Conservation (phyloP, 2,329 filamentous ascomycete genomes). For the Bipolaris zeicola region DNA sequence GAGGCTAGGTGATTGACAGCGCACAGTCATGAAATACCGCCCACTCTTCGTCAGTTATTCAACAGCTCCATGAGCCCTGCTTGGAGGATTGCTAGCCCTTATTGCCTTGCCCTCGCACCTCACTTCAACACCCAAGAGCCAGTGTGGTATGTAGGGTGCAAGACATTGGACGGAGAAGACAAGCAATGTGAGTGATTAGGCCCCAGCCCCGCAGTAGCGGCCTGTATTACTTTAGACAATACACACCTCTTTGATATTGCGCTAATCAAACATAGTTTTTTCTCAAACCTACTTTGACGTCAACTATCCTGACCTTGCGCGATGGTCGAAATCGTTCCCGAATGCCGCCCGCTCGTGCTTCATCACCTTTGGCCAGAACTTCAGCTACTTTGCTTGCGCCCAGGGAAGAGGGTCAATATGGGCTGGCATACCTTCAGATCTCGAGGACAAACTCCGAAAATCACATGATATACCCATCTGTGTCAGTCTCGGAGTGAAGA, state of each 20-base stretch:
- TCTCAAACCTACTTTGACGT: conserved; percentile 39
- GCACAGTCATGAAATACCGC: conserved; percentile 41
- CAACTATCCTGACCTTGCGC: conserved; percentile 39
- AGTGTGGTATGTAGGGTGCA: conserved; percentile 44
- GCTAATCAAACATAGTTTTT: conserved; percentile 35
- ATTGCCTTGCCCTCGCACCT: conserved; percentile 43
- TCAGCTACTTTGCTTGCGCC: conserved; percentile 41
- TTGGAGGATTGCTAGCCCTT: conserved; percentile 43
- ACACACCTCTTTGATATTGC: background rate
- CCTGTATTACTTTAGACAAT: background rate
- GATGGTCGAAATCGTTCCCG: conserved; percentile 37
- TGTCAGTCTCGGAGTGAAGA: conserved; percentile 37
- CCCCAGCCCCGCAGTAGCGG: conserved; percentile 12
- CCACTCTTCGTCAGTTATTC: conserved; percentile 43
- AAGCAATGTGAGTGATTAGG: conserved; percentile 42
- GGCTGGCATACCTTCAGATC: conserved; percentile 40
- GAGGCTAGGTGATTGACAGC: conserved; percentile 23
- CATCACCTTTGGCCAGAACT: conserved; percentile 41
- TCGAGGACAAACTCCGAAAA: conserved; percentile 43
- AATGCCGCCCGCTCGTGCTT: conserved; percentile 37
- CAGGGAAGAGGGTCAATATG: conserved; percentile 42
- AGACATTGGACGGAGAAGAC: conserved; percentile 40
- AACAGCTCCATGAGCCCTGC: conserved; percentile 39
- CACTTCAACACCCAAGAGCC: conserved; percentile 34
- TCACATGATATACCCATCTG: conserved; percentile 38